Percentiles rank a stretch among this genome's conserved stretches.
phyloP scores from a whole-genome alignment of 768 basidiomycete genomes.

The Mycena galericulata region DNA sequence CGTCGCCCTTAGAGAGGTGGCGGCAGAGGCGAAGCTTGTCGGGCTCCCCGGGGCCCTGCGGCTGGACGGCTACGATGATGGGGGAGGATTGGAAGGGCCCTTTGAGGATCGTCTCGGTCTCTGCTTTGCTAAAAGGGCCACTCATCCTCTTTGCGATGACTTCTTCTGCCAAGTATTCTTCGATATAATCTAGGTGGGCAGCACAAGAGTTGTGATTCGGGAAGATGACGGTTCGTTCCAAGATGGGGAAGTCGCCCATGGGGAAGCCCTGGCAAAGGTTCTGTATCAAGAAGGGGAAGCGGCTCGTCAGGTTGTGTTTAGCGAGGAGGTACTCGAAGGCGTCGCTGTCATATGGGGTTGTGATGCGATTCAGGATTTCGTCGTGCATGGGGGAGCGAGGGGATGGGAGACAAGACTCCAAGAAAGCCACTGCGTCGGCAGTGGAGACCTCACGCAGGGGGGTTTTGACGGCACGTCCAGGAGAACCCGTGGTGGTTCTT shows the following conservation, averaged over 20 bases:
- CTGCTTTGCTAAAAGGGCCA: neutral
- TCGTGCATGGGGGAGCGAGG: neutral
- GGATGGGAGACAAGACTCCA: neutral
- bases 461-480: conserved; percentile 3
- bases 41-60: neutral
- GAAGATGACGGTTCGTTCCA: neutral
- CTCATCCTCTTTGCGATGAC: neutral
- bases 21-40: conserved; percentile 26
- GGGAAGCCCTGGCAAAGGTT: conserved; percentile 31
- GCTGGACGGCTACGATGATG: neutral
- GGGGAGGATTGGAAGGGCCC: conserved; percentile 4
- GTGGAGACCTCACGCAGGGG: neutral
- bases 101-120: neutral
- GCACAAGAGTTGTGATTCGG: conserved; percentile 5
- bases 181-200: conserved; percentile 10
- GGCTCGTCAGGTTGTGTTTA: neutral
- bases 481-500: neutral
- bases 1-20: conserved; percentile 31
- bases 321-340: neutral
- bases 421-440: neutral
- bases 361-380: neutral
- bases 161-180: neutral
- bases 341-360: conserved; percentile 1
- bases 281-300: neutral
- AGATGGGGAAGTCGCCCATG: conserved; percentile 26